Conservation (phyloP, 257 asterid species). For the Solanum arcanum region DNA sequence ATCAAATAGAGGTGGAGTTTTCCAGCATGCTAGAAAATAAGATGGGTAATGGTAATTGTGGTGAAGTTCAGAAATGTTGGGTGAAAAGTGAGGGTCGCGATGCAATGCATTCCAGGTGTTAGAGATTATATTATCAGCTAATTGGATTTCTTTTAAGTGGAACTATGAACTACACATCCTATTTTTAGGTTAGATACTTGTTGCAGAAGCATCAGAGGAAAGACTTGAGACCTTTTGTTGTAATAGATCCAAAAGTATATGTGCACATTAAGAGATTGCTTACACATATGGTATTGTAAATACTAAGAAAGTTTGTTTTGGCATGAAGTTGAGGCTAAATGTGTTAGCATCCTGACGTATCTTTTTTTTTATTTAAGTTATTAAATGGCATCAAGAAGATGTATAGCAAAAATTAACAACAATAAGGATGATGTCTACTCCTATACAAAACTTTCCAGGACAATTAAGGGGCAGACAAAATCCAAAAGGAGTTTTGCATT, state of each 20-base stretch:
- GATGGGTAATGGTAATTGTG: background rate
- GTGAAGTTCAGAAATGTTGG: background rate
- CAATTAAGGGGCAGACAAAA: background rate
- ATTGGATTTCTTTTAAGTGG: background rate
- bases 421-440: background rate
- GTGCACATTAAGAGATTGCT: background rate
- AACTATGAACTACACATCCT: background rate
- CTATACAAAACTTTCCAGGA: background rate
- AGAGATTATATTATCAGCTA: background rate
- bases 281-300: background rate
- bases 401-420: background rate
- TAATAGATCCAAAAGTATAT: background rate
- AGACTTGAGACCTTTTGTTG: background rate
- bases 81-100: background rate
- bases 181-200: background rate
- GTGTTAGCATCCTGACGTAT: background rate
- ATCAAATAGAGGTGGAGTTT: background rate
- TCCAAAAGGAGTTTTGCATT: background rate
- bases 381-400: background rate
- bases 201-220: background rate
- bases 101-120: background rate
- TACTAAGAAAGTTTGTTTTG: background rate
- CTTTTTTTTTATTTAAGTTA: background rate
- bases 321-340: background rate
- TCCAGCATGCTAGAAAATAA: background rate